Base-by-base conservation (phyloP, 2,329 filamentous ascomycete species). In the Apiospora arundinis region DNA sequence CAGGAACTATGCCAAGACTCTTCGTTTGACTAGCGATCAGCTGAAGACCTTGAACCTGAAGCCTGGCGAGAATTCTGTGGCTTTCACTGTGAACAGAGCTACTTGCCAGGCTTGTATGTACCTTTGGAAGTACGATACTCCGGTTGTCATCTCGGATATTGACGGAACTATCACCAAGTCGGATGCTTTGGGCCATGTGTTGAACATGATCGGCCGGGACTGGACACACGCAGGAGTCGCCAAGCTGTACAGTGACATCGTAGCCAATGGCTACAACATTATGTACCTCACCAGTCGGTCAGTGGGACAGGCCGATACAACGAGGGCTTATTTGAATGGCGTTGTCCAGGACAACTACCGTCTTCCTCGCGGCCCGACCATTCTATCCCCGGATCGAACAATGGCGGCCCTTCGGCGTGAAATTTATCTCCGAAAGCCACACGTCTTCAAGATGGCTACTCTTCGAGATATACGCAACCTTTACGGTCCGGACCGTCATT, bases 401-500 rank as follows among this genome's bases (percentile, higher is more conserved):
- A 97, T 98, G 84, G 95, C 97, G 9, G 97, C 96, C 0, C 83
- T 99, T 42, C 89, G 96, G 71, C 91, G 96, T 67, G 96, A 99
- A 80, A 90, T 99, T 7, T 99, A 99, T 80, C 87, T 99, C 37
- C 91, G 96, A 69, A 98, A 99, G 81, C 97, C 96, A 0, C 95
- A 99, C 79, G 94, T 99, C 9, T 99, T 99, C 89, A 99, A 99
- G 83, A 99, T 99, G 97, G 95, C 96, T 2, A 99, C 96, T 74
- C 85, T 99, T 25, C 91, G 96, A 52, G 96, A 99, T 80, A 98
- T 99, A 76, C 91, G 95, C 79, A 93, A 92, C 72, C 87, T 99
- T 0, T 99, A 98, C 78, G 92, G 91, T 2, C 87, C 90, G 0
- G 90, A 92, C 37, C 86, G 90, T 56, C 94, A 92, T 23, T 95